phyloP scores from a whole-genome alignment of 768 basidiomycete species.

The Mycena rosella region DNA sequence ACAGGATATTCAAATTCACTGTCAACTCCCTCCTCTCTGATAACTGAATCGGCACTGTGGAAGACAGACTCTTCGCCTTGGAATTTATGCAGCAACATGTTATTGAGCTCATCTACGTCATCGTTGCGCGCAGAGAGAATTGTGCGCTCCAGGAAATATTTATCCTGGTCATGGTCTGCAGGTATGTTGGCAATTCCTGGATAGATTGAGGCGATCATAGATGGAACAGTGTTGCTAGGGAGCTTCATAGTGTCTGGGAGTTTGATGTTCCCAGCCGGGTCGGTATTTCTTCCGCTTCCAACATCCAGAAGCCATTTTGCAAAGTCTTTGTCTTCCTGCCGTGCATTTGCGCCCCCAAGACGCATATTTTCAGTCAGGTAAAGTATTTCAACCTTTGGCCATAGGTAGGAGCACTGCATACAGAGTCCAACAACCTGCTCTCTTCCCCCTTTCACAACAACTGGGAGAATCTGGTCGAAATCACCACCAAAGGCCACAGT shows the following conservation, averaged over 20 bases:
- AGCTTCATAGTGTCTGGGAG: slow-evolving; percentile 15
- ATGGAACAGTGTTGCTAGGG: background rate
- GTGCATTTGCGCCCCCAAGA: background rate
- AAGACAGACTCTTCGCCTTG: slow-evolving; percentile 40
- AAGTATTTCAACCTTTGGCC: slow-evolving; percentile 7
- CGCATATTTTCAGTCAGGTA: slow-evolving; percentile 15
- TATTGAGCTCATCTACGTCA: slow-evolving; percentile 51
- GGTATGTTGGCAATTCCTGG: background rate
- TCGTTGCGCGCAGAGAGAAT: no score
- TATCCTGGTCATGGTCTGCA: no score
- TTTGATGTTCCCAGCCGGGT: background rate
- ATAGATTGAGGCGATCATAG: slow-evolving; percentile 4
- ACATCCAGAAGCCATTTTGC: slow-evolving; percentile 30
- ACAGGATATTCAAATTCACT: no score
- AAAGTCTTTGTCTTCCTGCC: no score
- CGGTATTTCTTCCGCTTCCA: slow-evolving; percentile 15
- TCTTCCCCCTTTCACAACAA: no score
- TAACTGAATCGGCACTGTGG: slow-evolving; percentile 47
- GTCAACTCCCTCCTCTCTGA: slow-evolving; percentile 38
- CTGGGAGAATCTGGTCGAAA: no score
- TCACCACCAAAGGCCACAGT: no score
- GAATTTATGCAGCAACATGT: slow-evolving; percentile 40
- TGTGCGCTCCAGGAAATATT: no score
- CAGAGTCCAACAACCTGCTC: no score
- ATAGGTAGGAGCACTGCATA: slow-evolving; percentile 12